Percentiles rank a stretch among this genome's conserved stretches.
phyloP scores from a whole-genome alignment of 202 grass and related monocot species.

The Schoenoplectus triqueter region DNA sequence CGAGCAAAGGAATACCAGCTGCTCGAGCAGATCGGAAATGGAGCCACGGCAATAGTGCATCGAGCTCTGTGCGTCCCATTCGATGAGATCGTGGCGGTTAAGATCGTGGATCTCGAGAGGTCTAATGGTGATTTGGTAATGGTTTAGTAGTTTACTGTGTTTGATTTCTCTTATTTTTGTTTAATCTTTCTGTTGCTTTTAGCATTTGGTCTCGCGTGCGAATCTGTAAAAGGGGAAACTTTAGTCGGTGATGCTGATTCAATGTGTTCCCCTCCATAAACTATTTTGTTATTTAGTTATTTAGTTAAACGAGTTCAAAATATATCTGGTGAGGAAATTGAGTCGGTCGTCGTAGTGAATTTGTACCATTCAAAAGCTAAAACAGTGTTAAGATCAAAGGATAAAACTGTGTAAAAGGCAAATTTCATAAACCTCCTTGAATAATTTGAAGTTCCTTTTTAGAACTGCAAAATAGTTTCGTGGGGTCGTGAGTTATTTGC shows the following conservation, averaged over 20 bases:
- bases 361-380: background rate
- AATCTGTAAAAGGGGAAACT: slow-evolving; percentile 7
- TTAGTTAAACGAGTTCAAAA: background rate
- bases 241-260: background rate
- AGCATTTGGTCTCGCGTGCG: background rate
- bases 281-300: no score
- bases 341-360: background rate
- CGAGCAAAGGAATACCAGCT: slow-evolving; percentile 64
- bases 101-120: slow-evolving; percentile 76
- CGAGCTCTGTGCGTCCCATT: slow-evolving; percentile 69
- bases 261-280: no score
- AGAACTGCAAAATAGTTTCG: background rate
- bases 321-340: background rate
- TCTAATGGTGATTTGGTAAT: slow-evolving; percentile 67
- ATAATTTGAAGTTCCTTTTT: background rate
- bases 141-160: background rate
- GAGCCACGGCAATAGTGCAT: slow-evolving; percentile 73
- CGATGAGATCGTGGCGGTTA: slow-evolving; percentile 79
- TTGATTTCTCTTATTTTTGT: background rate
- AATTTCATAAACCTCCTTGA: background rate
- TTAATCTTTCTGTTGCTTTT: background rate
- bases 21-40: slow-evolving; percentile 74
- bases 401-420: background rate
- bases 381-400: background rate
- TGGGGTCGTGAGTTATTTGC: no score